Evolutionary conservation across 2,329 filamentous ascomycete genomes (phyloP), one percentile per base, ranked within the genome.

Genomic region (Gaeumannomyces tritici): DNA sequence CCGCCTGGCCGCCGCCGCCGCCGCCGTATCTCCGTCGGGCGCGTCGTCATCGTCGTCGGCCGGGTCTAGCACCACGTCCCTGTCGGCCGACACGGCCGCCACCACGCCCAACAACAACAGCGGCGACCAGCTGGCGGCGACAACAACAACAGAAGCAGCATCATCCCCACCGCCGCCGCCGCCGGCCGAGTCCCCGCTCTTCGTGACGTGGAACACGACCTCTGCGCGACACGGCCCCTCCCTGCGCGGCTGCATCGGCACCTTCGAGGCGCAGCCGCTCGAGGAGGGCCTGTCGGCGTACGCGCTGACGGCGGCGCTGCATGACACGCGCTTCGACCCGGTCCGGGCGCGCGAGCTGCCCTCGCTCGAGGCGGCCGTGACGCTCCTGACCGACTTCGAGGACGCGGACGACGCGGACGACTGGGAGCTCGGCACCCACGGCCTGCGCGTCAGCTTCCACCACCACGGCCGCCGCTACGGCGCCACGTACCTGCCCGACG

Each of bases 171-270:
- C 26, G 9, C 71, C 47, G 67, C 71, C 56, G 65, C 72, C 58
- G 71, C 74, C 62, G 79, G 78, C 11, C 63, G 81, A 83, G 55
- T 85, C 87, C 65, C 93, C 93, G 0, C 82, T 98, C 54, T 98
- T 98, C 73, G 90, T 99, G 58, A 96, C 93, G 9, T 98, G 93
- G 93, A 96, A 97, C 77, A 91, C 85, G 0, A 69, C 91, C 62
- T 85, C 83, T 9, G 74, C 79, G 27, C 71, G 69, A 61, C 83
- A 85, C 31, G 77, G 85, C 66, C 87, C 88, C 72, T 83, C 83
- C 28, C 83, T 99, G 55, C 88, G 95, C 64, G 95, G 95, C 64
- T 99, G 95, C 79, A 98, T 99, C 72, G 95, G 95, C 68, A 99
- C 93, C 2, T 99, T 98, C 71, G 89, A 93, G 70, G 74, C 87